Evolutionary conservation across 768 basidiomycete genomes (phyloP).

Genomic region (Tephrocybe rancida): DNA sequence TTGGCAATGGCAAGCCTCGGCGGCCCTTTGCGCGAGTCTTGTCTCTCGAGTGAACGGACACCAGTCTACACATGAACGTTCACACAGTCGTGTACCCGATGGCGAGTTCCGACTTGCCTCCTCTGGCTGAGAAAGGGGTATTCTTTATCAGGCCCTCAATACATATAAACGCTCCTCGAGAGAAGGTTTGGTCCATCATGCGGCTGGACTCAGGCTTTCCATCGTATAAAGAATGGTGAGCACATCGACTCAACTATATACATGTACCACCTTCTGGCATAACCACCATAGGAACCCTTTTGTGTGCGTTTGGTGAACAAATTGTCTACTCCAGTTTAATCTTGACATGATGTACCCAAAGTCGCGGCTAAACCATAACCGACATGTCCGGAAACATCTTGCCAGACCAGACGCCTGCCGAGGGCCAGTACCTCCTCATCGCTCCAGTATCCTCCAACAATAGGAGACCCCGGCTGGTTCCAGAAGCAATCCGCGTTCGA

Average conservation of each 20-base stretch:
- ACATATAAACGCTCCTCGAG: constrained; percentile 60
- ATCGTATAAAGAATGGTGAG: constrained; percentile 63
- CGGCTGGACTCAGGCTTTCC: constrained; percentile 66
- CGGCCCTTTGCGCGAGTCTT: too few relatives aligned
- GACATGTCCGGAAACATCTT: constrained; percentile 40
- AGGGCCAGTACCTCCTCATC: constrained; percentile 51
- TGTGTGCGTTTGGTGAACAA: constrained; percentile 57
- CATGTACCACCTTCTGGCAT: neutral
- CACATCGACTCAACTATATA: neutral
- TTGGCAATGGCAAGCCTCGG: too few relatives aligned
- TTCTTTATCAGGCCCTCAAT: constrained; percentile 48
- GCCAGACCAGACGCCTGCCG: constrained; percentile 48
- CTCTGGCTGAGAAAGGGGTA: constrained; percentile 41
- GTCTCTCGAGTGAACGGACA: too few relatives aligned
- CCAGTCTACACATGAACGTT: too few relatives aligned
- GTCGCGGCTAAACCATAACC: constrained; percentile 52
- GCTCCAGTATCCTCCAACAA: constrained; percentile 55
- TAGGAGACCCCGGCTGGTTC: constrained; percentile 42
- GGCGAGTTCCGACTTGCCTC: constrained; percentile 39
- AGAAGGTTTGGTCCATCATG: constrained; percentile 63
- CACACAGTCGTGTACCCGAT: too few relatives aligned
- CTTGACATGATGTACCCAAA: constrained; percentile 20
- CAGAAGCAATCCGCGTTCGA: constrained; percentile 43
- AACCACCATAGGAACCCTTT: constrained; percentile 60
- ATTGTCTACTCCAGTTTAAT: too few relatives aligned